These are phyloP conservation scores for Phytopythium boreale DNA, from an alignment of 352 stramenopile genomes.

Conservation along the genomic window DNA sequence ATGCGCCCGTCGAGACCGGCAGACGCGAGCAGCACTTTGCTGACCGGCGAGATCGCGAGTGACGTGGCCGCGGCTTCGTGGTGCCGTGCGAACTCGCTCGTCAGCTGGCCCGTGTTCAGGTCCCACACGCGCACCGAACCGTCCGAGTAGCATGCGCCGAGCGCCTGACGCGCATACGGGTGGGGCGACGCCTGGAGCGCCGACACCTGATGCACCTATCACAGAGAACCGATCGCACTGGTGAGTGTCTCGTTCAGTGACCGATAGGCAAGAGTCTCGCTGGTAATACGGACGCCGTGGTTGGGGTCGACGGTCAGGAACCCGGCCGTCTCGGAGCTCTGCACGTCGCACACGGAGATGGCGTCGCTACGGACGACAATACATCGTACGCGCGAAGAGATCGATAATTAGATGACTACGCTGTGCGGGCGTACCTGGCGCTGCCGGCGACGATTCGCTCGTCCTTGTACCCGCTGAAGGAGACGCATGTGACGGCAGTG, in stretches of 20 bases:
- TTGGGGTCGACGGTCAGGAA: conserved; percentile 48
- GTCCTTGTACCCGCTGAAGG: conserved; percentile 73
- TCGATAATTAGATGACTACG: not conserved
- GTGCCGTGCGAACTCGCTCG: conserved; percentile 50
- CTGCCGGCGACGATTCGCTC: conserved; percentile 69
- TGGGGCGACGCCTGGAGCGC: conserved; percentile 57
- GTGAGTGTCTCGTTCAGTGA: not conserved
- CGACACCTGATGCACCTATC: conserved; percentile 50
- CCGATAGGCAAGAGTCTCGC: too few species aligned
- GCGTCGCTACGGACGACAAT: conserved; percentile 29
- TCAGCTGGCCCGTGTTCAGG: conserved; percentile 45
- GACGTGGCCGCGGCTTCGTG: conserved; percentile 56
- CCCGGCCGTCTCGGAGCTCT: conserved; percentile 43
- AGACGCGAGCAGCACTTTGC: conserved; percentile 59
- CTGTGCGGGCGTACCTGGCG: conserved; percentile 31
- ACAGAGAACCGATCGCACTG: not conserved
- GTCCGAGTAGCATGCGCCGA: conserved; percentile 57
- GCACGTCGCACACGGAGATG: conserved; percentile 63
- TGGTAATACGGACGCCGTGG: conserved; percentile 21
- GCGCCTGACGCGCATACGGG: conserved; percentile 48
- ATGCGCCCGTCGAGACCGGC: conserved; percentile 63
- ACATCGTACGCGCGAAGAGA: not conserved
- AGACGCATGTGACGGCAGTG: conserved; percentile 57
- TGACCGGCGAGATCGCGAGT: conserved; percentile 62
- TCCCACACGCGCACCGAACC: conserved; percentile 72